Conservation (phyloP, 129 eudicot genomes). For the Apium graveolens region DNA sequence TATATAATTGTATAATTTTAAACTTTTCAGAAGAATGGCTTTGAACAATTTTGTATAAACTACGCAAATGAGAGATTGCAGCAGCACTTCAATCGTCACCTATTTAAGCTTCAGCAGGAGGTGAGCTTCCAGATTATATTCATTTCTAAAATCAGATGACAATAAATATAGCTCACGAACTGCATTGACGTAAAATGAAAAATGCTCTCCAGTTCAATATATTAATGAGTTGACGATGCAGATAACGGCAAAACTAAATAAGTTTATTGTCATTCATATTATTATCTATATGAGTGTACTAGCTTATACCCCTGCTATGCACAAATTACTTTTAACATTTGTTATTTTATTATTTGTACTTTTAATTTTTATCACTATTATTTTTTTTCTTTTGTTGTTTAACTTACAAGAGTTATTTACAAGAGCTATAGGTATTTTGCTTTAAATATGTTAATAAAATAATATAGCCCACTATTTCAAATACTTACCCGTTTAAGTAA, state of each 20-base stretch:
- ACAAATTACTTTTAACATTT: no score
- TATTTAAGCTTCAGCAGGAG: constrained; percentile 6
- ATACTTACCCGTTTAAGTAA: no score
- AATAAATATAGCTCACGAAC: neutral
- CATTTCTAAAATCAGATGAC: neutral
- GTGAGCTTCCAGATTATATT: neutral
- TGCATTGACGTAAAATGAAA: neutral
- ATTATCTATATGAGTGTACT: neutral
- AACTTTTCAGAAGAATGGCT: neutral
- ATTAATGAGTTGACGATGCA: neutral
- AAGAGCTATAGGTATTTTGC: no score
- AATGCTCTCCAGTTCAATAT: neutral
- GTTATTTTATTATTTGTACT: no score
- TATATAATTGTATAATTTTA: neutral
- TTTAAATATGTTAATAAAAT: no score
- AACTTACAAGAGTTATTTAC: no score
- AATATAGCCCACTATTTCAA: no score
- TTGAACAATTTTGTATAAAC: constrained; percentile 7
- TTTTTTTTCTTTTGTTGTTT: no score
- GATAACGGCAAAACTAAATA: neutral
- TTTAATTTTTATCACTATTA: no score
- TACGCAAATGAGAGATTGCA: constrained; percentile 11
- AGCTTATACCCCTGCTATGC: no score
- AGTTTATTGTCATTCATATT: neutral
- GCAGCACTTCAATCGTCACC: constrained; percentile 8